Conservation (phyloP, 768 basidiomycete species). For the Suillus brevipes region DNA sequence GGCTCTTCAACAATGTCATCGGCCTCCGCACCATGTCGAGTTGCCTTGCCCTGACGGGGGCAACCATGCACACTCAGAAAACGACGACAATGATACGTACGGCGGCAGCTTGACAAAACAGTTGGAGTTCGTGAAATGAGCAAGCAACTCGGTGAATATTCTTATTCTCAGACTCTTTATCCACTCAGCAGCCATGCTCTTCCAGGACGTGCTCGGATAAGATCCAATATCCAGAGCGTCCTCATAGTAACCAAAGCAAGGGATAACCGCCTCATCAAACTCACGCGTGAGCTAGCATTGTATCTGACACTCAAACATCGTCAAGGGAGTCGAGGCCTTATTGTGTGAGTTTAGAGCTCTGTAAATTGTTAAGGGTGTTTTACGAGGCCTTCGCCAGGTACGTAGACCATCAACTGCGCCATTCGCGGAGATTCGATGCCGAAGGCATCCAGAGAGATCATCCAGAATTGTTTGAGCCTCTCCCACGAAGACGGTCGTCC, state of each 20-base stretch:
- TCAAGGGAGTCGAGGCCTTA: conserved; percentile 69
- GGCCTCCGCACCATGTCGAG: conserved; percentile 18
- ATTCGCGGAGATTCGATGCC: conserved; percentile 94
- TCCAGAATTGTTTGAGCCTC: conserved; percentile 84
- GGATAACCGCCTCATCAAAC: conserved; percentile 93
- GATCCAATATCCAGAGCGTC: conserved; percentile 88
- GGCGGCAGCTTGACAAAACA: conserved; percentile 83
- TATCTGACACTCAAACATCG: conserved; percentile 92
- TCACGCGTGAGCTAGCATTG: conserved; percentile 90
- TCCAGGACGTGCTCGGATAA: conserved; percentile 87
- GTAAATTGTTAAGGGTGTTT: conserved; percentile 13
- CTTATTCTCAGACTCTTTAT: conserved; percentile 4
- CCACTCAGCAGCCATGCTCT: conserved; percentile 10
- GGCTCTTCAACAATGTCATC: conserved; percentile 40
- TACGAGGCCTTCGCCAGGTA: conserved; percentile 53
- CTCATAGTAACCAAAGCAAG: conserved; percentile 97
- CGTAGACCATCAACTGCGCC: conserved; percentile 88
- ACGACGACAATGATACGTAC: conserved; percentile 66
- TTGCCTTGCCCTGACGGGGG: conserved; percentile 19
- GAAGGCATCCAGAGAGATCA: conserved; percentile 82
- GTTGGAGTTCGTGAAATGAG: conserved; percentile 97
- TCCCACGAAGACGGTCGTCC: conserved; percentile 73
- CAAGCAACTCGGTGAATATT: conserved; percentile 84
- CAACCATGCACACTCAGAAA: conserved; percentile 17
- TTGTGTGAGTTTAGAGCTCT: conserved; percentile 61